These are phyloP conservation scores for Nicotiana noctiflora DNA, from an alignment of 257 asterid genomes.

Conservation along the genomic window DNA sequence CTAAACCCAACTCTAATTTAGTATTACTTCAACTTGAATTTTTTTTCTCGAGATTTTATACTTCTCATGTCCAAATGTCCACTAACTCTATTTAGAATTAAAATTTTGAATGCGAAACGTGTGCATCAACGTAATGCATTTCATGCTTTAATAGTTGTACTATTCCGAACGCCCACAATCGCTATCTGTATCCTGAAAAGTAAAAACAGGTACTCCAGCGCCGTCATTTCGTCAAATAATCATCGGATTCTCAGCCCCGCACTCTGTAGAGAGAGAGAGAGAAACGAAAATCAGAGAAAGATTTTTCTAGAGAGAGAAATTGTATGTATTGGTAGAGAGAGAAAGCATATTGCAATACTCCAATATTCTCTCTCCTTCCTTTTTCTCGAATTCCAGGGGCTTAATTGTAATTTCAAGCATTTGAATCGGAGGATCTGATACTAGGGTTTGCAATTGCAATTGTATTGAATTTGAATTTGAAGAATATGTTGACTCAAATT, in stretches of 20 bases:
- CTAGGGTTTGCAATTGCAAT: conserved; percentile 57
- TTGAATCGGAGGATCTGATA: conserved; percentile 34
- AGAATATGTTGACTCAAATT: conserved; percentile 37
- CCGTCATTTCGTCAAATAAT: conserved; percentile 4
- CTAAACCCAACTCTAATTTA: no score
- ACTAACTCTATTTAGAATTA: no score
- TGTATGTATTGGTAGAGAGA: conserved; percentile 8
- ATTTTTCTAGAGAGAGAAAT: conserved; percentile 11
- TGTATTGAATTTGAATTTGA: conserved; percentile 17
- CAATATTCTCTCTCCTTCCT: neutral
- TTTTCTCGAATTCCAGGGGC: neutral
- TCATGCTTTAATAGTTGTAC: no score
- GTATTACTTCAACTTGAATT: no score
- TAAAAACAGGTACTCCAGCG: neutral
- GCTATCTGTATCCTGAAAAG: neutral
- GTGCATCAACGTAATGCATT: no score
- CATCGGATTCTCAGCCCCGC: neutral
- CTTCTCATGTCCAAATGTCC: no score
- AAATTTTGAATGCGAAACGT: no score
- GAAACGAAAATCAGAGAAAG: neutral
- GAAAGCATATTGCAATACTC: neutral
- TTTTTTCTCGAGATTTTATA: no score
- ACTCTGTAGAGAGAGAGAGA: neutral
- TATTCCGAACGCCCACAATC: neutral
- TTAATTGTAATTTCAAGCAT: conserved; percentile 7